Evolutionary conservation across 2,329 filamentous ascomycete genomes (phyloP).

Genomic region (Colletotrichum sp.): DNA sequence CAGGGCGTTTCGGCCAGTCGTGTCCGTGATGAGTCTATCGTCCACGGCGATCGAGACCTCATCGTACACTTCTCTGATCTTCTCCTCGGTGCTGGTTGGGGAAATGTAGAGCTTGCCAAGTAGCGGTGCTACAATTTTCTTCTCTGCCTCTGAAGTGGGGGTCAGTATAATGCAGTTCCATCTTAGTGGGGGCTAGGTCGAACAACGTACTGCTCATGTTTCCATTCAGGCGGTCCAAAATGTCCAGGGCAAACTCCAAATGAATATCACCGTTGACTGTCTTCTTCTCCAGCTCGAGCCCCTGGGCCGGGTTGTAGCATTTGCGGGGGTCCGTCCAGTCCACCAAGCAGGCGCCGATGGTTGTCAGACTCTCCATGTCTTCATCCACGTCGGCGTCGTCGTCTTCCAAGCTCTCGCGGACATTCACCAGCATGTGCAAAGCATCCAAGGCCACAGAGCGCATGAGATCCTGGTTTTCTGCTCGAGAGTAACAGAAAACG

Average conservation of each 20-base stretch:
- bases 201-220: conserved; percentile 68
- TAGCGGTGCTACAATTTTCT: conserved; percentile 79
- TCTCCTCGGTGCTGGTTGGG: conserved; percentile 65
- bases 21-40: conserved; percentile 63
- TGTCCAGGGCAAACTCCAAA: conserved; percentile 76
- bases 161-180: conserved; percentile 32
- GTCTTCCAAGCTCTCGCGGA: conserved; percentile 75
- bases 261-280: conserved; percentile 79
- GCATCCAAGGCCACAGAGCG: conserved; percentile 74
- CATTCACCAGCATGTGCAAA: conserved; percentile 75
- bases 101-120: conserved; percentile 84
- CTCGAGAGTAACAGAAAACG: conserved; percentile 87
- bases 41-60: conserved; percentile 69
- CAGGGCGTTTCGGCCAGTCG: conserved; percentile 66
- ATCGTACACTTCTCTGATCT: conserved; percentile 62
- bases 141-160: conserved; percentile 73
- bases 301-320: conserved; percentile 59
- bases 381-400: conserved; percentile 77
- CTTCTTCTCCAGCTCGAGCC: conserved; percentile 65
- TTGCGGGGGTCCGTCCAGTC: conserved; percentile 97
- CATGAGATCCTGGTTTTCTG: conserved; percentile 86
- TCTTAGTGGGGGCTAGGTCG: background rate
- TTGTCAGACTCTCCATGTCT: conserved; percentile 78
- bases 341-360: conserved; percentile 81
- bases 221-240: conserved; percentile 76